Conservation (phyloP, 257 asterid species). For the Solanum chmielewskii region DNA sequence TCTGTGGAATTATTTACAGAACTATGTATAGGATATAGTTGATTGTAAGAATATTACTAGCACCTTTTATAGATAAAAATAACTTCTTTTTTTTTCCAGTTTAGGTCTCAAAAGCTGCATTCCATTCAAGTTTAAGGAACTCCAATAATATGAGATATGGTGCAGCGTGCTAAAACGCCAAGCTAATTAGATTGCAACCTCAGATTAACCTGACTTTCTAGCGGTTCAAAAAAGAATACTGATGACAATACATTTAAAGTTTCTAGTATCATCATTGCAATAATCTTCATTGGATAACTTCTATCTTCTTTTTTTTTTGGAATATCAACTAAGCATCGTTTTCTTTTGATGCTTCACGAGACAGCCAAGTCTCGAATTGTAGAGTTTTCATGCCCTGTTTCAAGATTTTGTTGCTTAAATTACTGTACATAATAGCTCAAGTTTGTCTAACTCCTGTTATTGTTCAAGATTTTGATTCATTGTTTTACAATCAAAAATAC, state of each 20-base stretch:
- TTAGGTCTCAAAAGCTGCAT: neutral
- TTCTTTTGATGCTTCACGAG: slow-evolving; percentile 28
- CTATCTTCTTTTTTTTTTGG: neutral
- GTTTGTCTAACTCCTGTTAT: neutral
- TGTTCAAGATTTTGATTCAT: neutral
- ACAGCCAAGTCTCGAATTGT: neutral
- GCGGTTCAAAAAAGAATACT: neutral
- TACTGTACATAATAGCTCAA: neutral
- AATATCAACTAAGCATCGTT: neutral
- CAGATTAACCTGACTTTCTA: neutral
- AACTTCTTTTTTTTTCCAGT: neutral
- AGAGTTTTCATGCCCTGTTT: neutral
- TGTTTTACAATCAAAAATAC: neutral
- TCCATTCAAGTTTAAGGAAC: neutral
- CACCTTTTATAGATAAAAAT: neutral
- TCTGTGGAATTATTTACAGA: neutral
- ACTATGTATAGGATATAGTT: neutral
- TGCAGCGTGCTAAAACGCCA: neutral
- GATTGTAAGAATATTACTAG: neutral
- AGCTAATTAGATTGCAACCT: neutral
- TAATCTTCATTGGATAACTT: neutral
- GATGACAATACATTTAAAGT: neutral
- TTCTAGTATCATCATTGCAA: neutral
- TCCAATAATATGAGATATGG: neutral
- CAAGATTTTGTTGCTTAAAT: neutral